Evolutionary conservation across 495 filamentous ascomycete species (phyloP), one percentile per base, ranked within the genome.

Genomic region (Astrocystis sublimbata): DNA sequence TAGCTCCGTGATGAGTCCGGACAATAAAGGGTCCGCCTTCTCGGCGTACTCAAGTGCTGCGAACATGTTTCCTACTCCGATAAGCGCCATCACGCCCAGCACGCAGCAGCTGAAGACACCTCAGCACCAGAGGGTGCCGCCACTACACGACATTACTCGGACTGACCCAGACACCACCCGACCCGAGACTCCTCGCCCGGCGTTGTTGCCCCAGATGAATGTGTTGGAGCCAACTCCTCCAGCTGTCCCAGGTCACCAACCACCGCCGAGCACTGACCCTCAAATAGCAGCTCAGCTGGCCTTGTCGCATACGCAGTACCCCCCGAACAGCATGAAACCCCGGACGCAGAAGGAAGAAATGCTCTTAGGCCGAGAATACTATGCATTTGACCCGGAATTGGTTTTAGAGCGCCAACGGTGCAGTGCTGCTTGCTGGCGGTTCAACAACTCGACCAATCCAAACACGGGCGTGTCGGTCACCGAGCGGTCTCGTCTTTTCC

Each of bases 321-420:
- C 81, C 12, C 3, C 51, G 8, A 62, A 41, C 38, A 65, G 76
- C 10, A 69, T 72, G 23, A 72, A 77, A 64, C 73, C 64, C 60
- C 74, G 84, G 33, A 89, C 88, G 0, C 91, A 97, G 72, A 97
- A 94, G 73, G 92, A 96, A 49, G 94, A 96, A 75, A 98, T 98
- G 94, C 80, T 96, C 3, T 81, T 79, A 42, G 91, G 92, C n/a
- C 81, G 92, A 26, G 81, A 86, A 9, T 98, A 93, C 71, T 86
- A 86, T 50, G 90, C 91, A 1, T 90, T 87, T 63, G 86, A 90
- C 68, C 81, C 86, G 43, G 87, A 91, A 63, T 83, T 98, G 7
- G 83, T 92, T 3, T 83, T 92, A 47, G 94, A 98, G 65, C 88
- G 96, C 23, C 89, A 97, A 68, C 79, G 87, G 63, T 98, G 94